Evolutionary conservation across 2,329 filamentous ascomycete species (phyloP).

Genomic region (Lanzia echinophila): DNA sequence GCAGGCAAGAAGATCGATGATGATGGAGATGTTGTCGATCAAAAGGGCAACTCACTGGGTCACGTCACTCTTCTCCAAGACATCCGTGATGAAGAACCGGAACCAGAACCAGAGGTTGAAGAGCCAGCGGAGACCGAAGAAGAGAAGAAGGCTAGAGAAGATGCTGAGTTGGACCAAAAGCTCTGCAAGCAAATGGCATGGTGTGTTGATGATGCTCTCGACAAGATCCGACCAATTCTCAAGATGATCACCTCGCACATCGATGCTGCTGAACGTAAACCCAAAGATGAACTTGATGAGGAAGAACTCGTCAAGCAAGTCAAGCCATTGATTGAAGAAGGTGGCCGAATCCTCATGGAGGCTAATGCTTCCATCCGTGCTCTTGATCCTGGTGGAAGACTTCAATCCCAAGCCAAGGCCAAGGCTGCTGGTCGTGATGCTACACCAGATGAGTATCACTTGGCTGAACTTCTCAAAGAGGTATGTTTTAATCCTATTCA

Average conservation of each 20-base stretch:
- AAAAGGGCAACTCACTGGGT: slow-evolving; percentile 59
- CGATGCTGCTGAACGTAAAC: slow-evolving; percentile 70
- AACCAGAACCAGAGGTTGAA: slow-evolving; percentile 28
- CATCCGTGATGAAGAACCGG: slow-evolving; percentile 36
- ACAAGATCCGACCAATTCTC: slow-evolving; percentile 77
- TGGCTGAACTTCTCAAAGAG: slow-evolving; percentile 81
- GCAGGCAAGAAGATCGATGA: slow-evolving; percentile 64
- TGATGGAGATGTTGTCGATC: slow-evolving; percentile 64
- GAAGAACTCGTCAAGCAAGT: slow-evolving; percentile 81
- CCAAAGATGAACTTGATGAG: slow-evolving; percentile 83
- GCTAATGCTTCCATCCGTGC: slow-evolving; percentile 81
- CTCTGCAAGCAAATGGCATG: slow-evolving; percentile 68
- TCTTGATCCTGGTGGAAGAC: slow-evolving; percentile 81
- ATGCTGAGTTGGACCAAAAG: slow-evolving; percentile 62
- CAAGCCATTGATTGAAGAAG: slow-evolving; percentile 83
- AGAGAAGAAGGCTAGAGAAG: slow-evolving; percentile 48
- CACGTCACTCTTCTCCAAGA: slow-evolving; percentile 62
- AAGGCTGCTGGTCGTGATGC: slow-evolving; percentile 69
- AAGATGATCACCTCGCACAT: slow-evolving; percentile 82
- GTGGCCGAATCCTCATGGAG: slow-evolving; percentile 72
- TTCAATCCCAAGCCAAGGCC: slow-evolving; percentile 78
- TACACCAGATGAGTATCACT: slow-evolving; percentile 73
- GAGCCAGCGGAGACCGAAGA: slow-evolving; percentile 49
- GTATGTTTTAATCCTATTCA: slow-evolving; percentile 29
- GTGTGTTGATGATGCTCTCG: slow-evolving; percentile 71